Conservation (phyloP, 1,284 basidiomycete species). For the Coniophora puteana region DNA sequence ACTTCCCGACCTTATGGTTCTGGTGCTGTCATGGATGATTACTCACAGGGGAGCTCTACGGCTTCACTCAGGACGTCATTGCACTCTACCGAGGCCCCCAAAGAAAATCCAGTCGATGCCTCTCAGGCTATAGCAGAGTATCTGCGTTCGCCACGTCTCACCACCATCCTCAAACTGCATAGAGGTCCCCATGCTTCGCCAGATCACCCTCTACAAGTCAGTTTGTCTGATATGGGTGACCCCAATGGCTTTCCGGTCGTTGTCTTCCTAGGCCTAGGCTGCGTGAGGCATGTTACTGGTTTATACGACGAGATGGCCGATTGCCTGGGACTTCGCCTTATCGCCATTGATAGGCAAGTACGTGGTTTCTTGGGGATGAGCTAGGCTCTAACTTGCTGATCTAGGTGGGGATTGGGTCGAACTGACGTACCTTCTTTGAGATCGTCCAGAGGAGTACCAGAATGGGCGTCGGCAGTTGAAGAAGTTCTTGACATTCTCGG, state of each 20-base stretch:
- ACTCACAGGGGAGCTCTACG: conserved; percentile 34
- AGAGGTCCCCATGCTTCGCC: conserved; percentile 74
- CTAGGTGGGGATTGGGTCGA: conserved; percentile 89
- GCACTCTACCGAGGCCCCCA: conserved; percentile 48
- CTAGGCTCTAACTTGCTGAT: conserved; percentile 12
- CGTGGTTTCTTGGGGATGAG: conserved; percentile 2
- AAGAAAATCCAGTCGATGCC: no score
- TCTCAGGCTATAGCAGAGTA: conserved; percentile 82
- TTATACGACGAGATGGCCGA: conserved; percentile 96
- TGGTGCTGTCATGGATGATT: conserved; percentile 13
- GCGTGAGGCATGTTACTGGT: conserved; percentile 91
- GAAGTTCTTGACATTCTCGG: conserved; percentile 83
- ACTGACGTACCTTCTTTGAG: conserved; percentile 71
- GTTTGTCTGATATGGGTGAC: conserved; percentile 87
- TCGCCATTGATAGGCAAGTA: conserved; percentile 87
- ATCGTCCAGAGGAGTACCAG: conserved; percentile 75
- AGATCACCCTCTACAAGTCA: conserved; percentile 77
- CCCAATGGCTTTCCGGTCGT: conserved; percentile 82
- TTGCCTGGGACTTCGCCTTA: conserved; percentile 80
- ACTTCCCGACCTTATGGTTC: conserved; percentile 19
- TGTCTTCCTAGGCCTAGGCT: conserved; percentile 90
- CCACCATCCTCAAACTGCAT: conserved; percentile 76
- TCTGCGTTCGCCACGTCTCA: conserved; percentile 80
- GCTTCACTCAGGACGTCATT: conserved; percentile 39
- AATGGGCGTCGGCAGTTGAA: conserved; percentile 89